phyloP scores from a whole-genome alignment of 2,329 filamentous ascomycete species.

The Nemania bipapillata region DNA sequence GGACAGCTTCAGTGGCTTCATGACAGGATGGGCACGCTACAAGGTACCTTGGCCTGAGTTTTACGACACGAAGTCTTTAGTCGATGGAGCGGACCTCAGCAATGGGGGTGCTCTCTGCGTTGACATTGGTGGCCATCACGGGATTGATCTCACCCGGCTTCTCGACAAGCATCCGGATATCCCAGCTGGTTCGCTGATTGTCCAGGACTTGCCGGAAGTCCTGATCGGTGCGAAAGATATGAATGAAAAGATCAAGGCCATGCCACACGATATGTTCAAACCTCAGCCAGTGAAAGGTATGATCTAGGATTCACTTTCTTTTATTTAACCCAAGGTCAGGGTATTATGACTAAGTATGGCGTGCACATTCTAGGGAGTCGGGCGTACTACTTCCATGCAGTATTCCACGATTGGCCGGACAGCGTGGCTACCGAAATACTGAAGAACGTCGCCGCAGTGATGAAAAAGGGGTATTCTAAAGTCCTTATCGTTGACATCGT shows the following conservation, averaged over 20 bases:
- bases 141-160: slow-evolving; percentile 53
- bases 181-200: slow-evolving; percentile 50
- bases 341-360: not conserved
- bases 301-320: not conserved
- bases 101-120: slow-evolving; percentile 52
- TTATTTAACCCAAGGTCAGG: too few species aligned
- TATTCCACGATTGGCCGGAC: slow-evolving; percentile 58
- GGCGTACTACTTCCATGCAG: slow-evolving; percentile 50
- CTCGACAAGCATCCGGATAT: slow-evolving; percentile 49
- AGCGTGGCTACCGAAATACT: slow-evolving; percentile 50
- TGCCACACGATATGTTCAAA: slow-evolving; percentile 51
- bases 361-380: slow-evolving; percentile 37
- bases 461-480: slow-evolving; percentile 54
- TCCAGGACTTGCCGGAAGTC: slow-evolving; percentile 55
- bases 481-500: slow-evolving; percentile 58
- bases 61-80: slow-evolving; percentile 43
- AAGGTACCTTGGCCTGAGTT: slow-evolving; percentile 46
- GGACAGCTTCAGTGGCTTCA: slow-evolving; percentile 44
- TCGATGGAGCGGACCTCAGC: slow-evolving; percentile 43
- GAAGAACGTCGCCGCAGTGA: slow-evolving; percentile 46
- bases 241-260: slow-evolving; percentile 43
- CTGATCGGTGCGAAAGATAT: slow-evolving; percentile 32
- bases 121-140: slow-evolving; percentile 57
- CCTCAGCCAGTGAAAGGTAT: slow-evolving; percentile 48
- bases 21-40: slow-evolving; percentile 39